Evolutionary conservation across 352 stramenopile species (phyloP), one percentile per base, ranked within the genome.

Genomic region (Elongisporangium undulatum): DNA sequence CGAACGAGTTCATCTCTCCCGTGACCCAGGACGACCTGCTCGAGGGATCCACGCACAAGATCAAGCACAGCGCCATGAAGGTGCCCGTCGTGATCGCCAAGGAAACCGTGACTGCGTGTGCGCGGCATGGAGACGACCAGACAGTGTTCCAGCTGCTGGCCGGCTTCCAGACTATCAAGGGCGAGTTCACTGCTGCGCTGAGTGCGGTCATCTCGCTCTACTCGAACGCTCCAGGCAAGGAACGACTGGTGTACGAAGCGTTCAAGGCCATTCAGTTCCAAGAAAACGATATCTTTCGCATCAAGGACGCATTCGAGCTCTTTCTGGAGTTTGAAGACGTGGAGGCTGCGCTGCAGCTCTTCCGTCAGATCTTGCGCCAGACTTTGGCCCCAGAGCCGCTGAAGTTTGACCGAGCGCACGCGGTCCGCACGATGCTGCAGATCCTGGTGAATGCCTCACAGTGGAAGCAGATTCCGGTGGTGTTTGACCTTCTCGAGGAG

Each of bases 101-200:
- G 50, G 68, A 79, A 22, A 69, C 64, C 8, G 57, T 85, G 9
- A 53, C 65, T 4, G 66, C 72, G 10, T 89, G 79, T 51, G 63
- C 75, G 0, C 61, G 60, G 9, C 82, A 67, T 19, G 66, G 65
- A 22, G 69, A 87, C 16, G 59, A 75, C 20, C 53, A 75, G 50
- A 88, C 89, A 64, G 64, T 90, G 8, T 56, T 66, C 9, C 69
- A 59, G 6, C 62, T 92, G 21, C 19, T 92, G 20, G 62, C 63
- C 6, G 75, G 73, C 4, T 87, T 90, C 49, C 49, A 41, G 12
- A 50, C 58, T 21, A 59, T 75, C 8, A 66, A 76, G n/a, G 63
- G 63, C 8, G 50, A 74, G 8, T 68, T 77, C 39, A 61, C 58
- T 9, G 62, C 66, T 34, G 79, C 74, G 9, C 56, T 89, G 9